A percentile compares a stretch with the other conserved stretches of the same genome.
Evolutionary conservation across 2,329 filamentous ascomycete species (phyloP).

Genomic region (Triangularia setosa): DNA sequence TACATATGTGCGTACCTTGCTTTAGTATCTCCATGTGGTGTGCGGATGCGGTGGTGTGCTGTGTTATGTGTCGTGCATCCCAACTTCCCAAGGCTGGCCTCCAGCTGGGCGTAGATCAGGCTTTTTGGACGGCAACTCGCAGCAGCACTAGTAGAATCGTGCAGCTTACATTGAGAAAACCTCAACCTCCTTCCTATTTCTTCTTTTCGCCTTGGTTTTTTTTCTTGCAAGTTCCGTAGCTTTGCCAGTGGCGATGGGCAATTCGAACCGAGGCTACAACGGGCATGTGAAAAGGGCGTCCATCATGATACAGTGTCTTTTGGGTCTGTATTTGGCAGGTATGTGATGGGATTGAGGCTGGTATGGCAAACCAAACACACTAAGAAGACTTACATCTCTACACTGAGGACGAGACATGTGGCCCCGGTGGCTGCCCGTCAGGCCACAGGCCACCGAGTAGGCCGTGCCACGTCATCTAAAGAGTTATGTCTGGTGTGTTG

Average conservation of each 20-base stretch:
- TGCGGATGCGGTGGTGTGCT: not conserved
- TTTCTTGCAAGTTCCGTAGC: not conserved
- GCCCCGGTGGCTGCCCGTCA: not conserved
- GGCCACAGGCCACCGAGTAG: not conserved
- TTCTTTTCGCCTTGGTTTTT: not conserved
- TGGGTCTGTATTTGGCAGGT: not conserved
- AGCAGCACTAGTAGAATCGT: not conserved
- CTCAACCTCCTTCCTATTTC: not conserved
- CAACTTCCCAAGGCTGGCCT: not conserved
- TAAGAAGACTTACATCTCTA: not conserved
- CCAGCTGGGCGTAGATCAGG: not conserved
- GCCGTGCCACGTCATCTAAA: not conserved
- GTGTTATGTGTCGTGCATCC: not conserved
- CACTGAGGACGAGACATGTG: not conserved
- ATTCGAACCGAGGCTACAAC: not conserved
- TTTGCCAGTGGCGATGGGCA: not conserved
- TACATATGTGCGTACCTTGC: not conserved
- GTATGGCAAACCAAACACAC: not conserved
- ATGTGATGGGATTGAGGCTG: not conserved
- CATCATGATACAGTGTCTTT: not conserved
- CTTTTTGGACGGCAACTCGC: not conserved
- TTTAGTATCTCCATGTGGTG: not conserved
- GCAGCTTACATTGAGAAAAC: not conserved
- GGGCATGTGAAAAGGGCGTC: not conserved
- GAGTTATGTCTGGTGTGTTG: not conserved